Base-by-base conservation (phyloP, 345 rosid genomes). In the Brassica juncea region DNA sequence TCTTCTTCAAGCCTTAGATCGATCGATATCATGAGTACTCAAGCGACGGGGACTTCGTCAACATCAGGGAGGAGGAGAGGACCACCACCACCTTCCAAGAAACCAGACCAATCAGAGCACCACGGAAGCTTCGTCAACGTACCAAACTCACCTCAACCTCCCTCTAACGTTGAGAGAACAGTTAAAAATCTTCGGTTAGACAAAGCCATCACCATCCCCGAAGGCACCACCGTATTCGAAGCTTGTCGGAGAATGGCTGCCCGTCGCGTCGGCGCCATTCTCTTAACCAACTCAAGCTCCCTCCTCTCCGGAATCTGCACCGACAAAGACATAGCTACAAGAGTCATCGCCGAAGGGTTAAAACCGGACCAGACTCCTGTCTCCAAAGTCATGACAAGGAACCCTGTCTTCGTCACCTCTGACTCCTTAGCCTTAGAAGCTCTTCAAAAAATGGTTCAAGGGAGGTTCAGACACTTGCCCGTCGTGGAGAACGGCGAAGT, bases 401-500 rank as follows among this genome's bases (percentile, higher is more conserved):
- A 89, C 76, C 99, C 99, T 30, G 84, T 89, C 75, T 96, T 93
- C 80, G 98, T 96, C 15, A 84, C 89, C 0, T 87, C 98, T 0
- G 99, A 91, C 82, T 80, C 98, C 0, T 84, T 91, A 71, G 99
- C 99, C 23, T 85, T 92, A 6, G 99, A 92, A 62, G 99, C 99
- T 32, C 97, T 96, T 75, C 98, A 93, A 77, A 93, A 90, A 82
- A 96, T 96, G 99, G 91, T 93, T 52, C 98, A 90, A 81, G 99
- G 99, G 37, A 93, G 91, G 79, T 93, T 96, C 74, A 90, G 97
- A 82, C 98, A 96, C 49, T 95, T 96, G 63, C 99, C 99, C 63
- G 99, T 96, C 60, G 99, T 96, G 16, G 99, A 96, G 85, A 93
- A 90, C 60, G 98, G 98, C 58, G 98, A 96, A 86, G 98, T 96